Evolutionary conservation across 257 asterid species (phyloP).

Genomic region (Primulina eburnea): DNA sequence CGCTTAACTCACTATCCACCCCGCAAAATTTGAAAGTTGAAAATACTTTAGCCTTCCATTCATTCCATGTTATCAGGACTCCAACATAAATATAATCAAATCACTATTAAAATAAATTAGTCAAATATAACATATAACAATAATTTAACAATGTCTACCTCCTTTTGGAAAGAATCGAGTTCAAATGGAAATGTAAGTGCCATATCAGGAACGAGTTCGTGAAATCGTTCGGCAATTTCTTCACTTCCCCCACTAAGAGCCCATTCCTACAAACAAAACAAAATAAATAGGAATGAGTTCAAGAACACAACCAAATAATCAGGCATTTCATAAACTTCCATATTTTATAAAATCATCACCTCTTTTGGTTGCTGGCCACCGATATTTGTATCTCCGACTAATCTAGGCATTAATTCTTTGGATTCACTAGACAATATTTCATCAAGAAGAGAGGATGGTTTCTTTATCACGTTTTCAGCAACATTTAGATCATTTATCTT

Average conservation of each 20-base stretch:
- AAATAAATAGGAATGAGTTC: slow-evolving; percentile 19
- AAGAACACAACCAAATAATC: slow-evolving; percentile 7
- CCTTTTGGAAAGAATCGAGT: slow-evolving; percentile 94
- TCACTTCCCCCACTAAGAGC: slow-evolving; percentile 62
- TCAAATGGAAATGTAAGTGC: slow-evolving; percentile 89
- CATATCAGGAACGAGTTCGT: slow-evolving; percentile 93
- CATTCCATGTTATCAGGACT: slow-evolving; percentile 19
- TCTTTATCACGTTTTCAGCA: slow-evolving; percentile 31
- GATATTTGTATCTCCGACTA: slow-evolving; percentile 41
- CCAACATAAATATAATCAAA: slow-evolving; percentile 24
- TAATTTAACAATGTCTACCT: slow-evolving; percentile 49
- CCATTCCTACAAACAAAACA: slow-evolving; percentile 58
- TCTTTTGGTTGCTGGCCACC: slow-evolving; percentile 51
- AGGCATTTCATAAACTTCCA: neutral
- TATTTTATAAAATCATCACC: slow-evolving; percentile 37
- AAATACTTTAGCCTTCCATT: slow-evolving; percentile 8
- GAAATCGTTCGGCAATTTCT: slow-evolving; percentile 63
- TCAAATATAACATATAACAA: slow-evolving; percentile 18
- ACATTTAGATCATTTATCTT: slow-evolving; percentile 23
- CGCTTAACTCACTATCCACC: slow-evolving; percentile 3
- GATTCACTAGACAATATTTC: slow-evolving; percentile 69
- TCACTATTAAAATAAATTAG: slow-evolving; percentile 14
- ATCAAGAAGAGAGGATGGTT: slow-evolving; percentile 62
- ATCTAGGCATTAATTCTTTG: slow-evolving; percentile 31
- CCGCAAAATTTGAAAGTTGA: slow-evolving; percentile 15